Percentiles rank a stretch among this genome's conserved stretches.
phyloP scores from a whole-genome alignment of 1,284 basidiomycete genomes.

The Tilletia caries region DNA sequence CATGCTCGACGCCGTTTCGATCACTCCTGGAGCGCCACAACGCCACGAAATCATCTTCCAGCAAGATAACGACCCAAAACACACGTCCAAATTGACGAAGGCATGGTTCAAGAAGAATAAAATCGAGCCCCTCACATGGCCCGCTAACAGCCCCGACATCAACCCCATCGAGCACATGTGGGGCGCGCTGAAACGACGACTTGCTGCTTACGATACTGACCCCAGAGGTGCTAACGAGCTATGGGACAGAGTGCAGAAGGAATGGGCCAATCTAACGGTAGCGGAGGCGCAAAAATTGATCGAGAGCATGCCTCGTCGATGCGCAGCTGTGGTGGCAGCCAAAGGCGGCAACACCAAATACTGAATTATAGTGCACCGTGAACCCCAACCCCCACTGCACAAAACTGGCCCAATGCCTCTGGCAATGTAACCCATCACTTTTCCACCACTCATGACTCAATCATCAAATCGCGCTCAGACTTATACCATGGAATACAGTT shows the following conservation, averaged over 20 bases:
- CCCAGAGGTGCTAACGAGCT: not conserved
- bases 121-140: constrained; percentile 47
- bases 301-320: not conserved
- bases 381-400: not conserved
- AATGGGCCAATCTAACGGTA: not conserved
- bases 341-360: not conserved
- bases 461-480: not conserved
- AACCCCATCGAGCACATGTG: constrained; percentile 56
- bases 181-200: constrained; percentile 20
- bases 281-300: not conserved
- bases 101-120: constrained; percentile 42
- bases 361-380: not conserved
- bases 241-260: not conserved
- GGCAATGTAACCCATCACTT: not conserved
- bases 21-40: not conserved
- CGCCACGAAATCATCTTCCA: constrained; percentile 49
- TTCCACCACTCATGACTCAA: not conserved
- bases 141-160: constrained; percentile 54
- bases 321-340: not conserved
- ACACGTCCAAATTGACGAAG: constrained; percentile 26
- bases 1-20: constrained; percentile 27
- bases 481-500: not conserved
- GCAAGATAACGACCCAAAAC: constrained; percentile 54
- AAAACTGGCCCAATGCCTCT: not conserved
- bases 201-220: constrained; percentile 3